Base-by-base conservation (phyloP, 331 rosid genomes). In the Rhamnella rubrinervis region DNA sequence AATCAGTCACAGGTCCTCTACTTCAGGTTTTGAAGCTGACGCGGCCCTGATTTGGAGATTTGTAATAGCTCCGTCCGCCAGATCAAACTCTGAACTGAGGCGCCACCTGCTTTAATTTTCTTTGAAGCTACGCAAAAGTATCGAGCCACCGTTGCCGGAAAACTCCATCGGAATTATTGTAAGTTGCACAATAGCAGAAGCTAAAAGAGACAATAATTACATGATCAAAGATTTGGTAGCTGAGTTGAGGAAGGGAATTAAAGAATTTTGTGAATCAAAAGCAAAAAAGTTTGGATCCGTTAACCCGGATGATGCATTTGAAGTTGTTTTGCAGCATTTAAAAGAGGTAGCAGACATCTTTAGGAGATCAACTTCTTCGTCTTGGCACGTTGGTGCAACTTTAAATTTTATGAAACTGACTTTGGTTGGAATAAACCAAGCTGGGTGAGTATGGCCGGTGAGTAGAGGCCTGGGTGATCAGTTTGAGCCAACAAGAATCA, bases 31-130 rank as follows among this genome's bases (percentile, higher is more conserved):
- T 1, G 81, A 63, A 51, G 23, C 75, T 6, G 28, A 56, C 1
- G 18, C 67, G 4, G 75, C 66, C 4, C 68, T 76, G 23, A 13
- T 76, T 21, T 76, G 75, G 71, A 62, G 18, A 6, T 74, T 71
- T 1, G 56, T 63, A 64, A 61, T 62, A 35, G 71, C 41, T 7
- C 1, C 52, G 18, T 3, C 47, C 8, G 55, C 38, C 17, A 61
- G 41, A 0, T 17, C 0, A 55, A 16, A 6, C 17, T 16, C 7
- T 21, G 28, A 1, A 38, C 26, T 37, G 0, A 69, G 62, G 55
- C 17, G 26, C 3, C 63, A 35, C 52, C 9, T 37, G 14, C 21
- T 17, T 0, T 3, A 55, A 25, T 65, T 53, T 5, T 20, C 39
- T 10, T 66, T 55, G 7, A 70, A 58, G 19, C 0, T 70, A 15